Evolutionary conservation across 2,329 filamentous ascomycete species (phyloP).

Genomic region (Thielaviopsis ethacetica): DNA sequence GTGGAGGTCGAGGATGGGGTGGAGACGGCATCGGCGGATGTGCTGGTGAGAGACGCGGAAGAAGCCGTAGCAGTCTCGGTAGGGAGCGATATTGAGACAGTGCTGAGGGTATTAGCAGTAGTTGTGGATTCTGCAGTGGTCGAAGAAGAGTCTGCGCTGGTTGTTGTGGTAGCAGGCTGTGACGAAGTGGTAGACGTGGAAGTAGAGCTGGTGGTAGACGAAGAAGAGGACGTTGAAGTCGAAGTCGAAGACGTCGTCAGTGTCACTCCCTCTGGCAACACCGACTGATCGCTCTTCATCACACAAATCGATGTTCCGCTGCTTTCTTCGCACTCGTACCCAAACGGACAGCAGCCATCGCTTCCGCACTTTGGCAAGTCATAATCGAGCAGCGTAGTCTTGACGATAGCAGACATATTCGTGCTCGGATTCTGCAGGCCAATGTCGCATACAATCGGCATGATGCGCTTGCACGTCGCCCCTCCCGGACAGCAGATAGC

Average conservation of each 20-base stretch:
- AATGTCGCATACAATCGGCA: slow-evolving; percentile 48
- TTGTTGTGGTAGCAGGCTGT: slow-evolving; percentile 13
- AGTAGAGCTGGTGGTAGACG: slow-evolving; percentile 9
- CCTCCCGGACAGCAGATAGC: slow-evolving; percentile 53
- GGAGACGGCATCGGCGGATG: background rate
- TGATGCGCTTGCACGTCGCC: slow-evolving; percentile 40
- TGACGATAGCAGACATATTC: slow-evolving; percentile 42
- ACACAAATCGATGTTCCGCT: slow-evolving; percentile 26
- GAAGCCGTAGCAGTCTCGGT: background rate
- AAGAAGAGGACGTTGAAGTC: slow-evolving; percentile 10
- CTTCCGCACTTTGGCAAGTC: slow-evolving; percentile 39
- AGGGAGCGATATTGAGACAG: background rate
- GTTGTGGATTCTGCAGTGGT: slow-evolving; percentile 14
- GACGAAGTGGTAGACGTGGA: slow-evolving; percentile 1
- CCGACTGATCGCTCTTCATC: slow-evolving; percentile 33
- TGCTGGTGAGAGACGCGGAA: background rate
- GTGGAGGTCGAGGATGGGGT: background rate
- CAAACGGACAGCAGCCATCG: slow-evolving; percentile 51
- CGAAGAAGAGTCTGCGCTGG: slow-evolving; percentile 14
- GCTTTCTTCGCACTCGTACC: slow-evolving; percentile 40
- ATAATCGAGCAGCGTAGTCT: slow-evolving; percentile 45
- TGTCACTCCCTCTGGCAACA: slow-evolving; percentile 19
- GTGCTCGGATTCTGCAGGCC: slow-evolving; percentile 40
- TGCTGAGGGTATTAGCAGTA: slow-evolving; percentile 9
- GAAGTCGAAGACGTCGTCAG: slow-evolving; percentile 15